Conservation (phyloP, 495 filamentous ascomycete genomes). For the Entonaema liquescens region DNA sequence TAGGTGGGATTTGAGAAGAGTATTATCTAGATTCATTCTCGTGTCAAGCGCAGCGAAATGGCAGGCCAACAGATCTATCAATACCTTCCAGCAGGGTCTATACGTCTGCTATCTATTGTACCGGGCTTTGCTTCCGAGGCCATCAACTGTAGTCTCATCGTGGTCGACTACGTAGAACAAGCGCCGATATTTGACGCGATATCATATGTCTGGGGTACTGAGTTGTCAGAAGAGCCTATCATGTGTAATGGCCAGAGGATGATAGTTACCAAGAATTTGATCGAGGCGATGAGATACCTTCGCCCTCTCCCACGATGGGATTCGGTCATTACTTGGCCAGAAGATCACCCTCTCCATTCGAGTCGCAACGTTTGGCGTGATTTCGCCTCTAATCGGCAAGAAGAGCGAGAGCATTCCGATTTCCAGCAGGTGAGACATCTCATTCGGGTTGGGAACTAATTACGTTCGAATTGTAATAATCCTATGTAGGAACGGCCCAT, state of each 20-base stretch:
- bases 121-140: conserved; percentile 26
- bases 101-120: conserved; percentile 28
- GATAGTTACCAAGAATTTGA: conserved; percentile 28
- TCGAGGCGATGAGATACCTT: conserved; percentile 32
- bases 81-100: conserved; percentile 14
- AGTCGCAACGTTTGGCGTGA: conserved; percentile 26
- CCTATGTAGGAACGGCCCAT: conserved; percentile 14
- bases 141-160: conserved; percentile 29
- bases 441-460: neutral
- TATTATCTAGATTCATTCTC: neutral
- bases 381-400: conserved; percentile 28
- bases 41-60: conserved; percentile 2
- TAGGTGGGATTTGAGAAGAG: neutral
- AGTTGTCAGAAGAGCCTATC: conserved; percentile 31
- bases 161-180: conserved; percentile 13
- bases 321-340: conserved; percentile 25
- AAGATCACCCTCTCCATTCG: conserved; percentile 24
- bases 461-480: neutral
- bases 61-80: conserved; percentile 9
- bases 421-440: conserved; percentile 8
- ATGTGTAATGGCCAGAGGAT: conserved; percentile 32
- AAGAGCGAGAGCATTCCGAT: conserved; percentile 14
- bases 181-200: conserved; percentile 29
- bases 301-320: conserved; percentile 29
- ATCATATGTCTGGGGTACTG: conserved; percentile 34